Base-by-base conservation (phyloP, 2,329 filamentous ascomycete species). In the Penicillium nordicum region DNA sequence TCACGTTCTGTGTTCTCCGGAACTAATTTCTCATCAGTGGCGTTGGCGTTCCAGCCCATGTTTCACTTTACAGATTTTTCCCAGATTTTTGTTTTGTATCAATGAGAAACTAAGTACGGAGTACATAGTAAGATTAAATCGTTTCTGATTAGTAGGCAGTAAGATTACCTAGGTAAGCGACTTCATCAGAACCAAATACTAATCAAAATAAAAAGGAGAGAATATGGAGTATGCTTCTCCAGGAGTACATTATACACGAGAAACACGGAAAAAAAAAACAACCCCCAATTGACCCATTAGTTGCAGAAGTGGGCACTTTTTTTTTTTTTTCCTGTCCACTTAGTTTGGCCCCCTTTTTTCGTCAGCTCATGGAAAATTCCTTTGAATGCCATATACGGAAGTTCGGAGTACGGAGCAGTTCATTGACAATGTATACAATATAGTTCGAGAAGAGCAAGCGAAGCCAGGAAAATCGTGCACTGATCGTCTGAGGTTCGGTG, bases 1-100 rank as follows among this genome's bases (percentile, higher is more conserved):
- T 18, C 18, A 49, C 6, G 23, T 42, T 55, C 32, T 41, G 23
- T 14, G 27, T 50, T 42, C 38, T 46, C 42, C 41, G 29, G 48
- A 41, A 46, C 18, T 50, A 44, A 55, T 42, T 50, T 51, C 53
- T 58, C 40, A 21, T 41, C 44, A 55, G 54, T 59, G 58, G 55
- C 37, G 57, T 46, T 16, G 43, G 46, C 53, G 57, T 63, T 55
- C 40, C 57, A 62, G 58, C 57, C 63, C 63, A 67, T 63, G 67
- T 70, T 69, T 70, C 67, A 70, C 59, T 54, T 57, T 14, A 50
- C 36, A 2, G 1, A 27, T 25, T 37, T 36, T 21, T 11, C 1
- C 27, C 27, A 29, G 21, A 12, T 9, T 9, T 16, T 18, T 12
- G 1, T 16, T 18, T 16, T 25, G 11, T 34, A 42, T 45, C 50